Conservation (phyloP, 2,329 filamentous ascomycete species). For the Xenosphaeropsis pyriputrescens region DNA sequence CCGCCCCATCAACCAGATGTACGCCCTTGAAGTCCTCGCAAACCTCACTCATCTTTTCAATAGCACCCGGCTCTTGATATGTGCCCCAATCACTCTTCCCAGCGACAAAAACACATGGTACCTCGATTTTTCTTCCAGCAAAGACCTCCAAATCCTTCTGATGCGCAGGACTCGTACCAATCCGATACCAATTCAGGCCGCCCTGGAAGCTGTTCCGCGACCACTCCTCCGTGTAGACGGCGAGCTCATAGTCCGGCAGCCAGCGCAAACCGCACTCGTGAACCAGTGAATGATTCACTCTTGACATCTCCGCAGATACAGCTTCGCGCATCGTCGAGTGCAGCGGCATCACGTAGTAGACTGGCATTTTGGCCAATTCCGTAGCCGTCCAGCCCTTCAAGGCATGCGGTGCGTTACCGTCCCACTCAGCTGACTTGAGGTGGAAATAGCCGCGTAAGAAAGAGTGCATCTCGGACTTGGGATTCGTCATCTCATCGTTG, state of each 20-base stretch:
- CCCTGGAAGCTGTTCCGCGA: slow-evolving; percentile 48
- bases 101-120: slow-evolving; percentile 45
- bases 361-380: slow-evolving; percentile 43
- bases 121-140: slow-evolving; percentile 42
- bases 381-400: slow-evolving; percentile 39
- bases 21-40: slow-evolving; percentile 38
- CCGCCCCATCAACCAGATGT: slow-evolving; percentile 40
- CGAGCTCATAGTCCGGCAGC: slow-evolving; percentile 41
- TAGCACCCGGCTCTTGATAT: slow-evolving; percentile 48
- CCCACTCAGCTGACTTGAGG: slow-evolving; percentile 50
- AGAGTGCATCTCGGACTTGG: slow-evolving; percentile 34
- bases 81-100: slow-evolving; percentile 53
- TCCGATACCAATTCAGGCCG: slow-evolving; percentile 53
- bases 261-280: slow-evolving; percentile 25
- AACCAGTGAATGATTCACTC: slow-evolving; percentile 27
- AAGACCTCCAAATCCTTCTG: slow-evolving; percentile 40
- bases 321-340: slow-evolving; percentile 41
- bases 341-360: slow-evolving; percentile 54
- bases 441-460: slow-evolving; percentile 56
- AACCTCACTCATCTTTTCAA: slow-evolving; percentile 38
- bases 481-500: slow-evolving; percentile 28
- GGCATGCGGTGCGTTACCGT: slow-evolving; percentile 34
- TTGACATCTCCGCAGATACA: slow-evolving; percentile 36
- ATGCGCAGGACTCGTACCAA: slow-evolving; percentile 32
- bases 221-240: slow-evolving; percentile 46